Conservation (phyloP, 139 green algal genomes). For the Pleodorina starrii region DNA sequence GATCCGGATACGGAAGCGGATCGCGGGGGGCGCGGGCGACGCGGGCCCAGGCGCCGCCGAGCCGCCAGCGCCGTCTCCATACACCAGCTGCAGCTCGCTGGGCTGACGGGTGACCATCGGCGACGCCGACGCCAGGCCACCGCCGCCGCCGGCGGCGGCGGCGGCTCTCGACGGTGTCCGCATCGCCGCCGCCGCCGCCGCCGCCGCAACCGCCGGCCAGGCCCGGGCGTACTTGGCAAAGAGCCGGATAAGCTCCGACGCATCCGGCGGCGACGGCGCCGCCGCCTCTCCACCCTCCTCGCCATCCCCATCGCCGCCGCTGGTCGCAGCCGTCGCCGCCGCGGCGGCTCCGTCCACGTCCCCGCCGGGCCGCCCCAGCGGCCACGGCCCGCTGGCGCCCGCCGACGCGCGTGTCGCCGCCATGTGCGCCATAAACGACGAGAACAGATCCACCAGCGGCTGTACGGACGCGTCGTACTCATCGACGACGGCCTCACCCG, state of each 20-base stretch:
- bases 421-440: constrained; percentile 50
- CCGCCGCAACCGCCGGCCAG: neutral
- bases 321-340: neutral
- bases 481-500: neutral
- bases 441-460: constrained; percentile 54
- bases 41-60: neutral
- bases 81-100: neutral
- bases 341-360: neutral
- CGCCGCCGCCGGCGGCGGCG: neutral
- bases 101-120: neutral
- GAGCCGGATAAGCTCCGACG: constrained; percentile 27
- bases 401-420: neutral
- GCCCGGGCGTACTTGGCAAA: constrained; percentile 32
- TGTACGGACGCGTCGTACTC: neutral
- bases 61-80: neutral
- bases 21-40: neutral
- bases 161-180: neutral
- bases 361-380: neutral
- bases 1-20: constrained; percentile 14
- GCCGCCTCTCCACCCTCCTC: neutral
- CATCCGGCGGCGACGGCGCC: neutral
- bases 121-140: neutral
- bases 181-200: neutral
- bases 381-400: neutral
- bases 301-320: neutral